These are phyloP conservation scores for Aspergillus sergii DNA, from an alignment of 2,329 filamentous ascomycete genomes.

Conservation along the genomic window DNA sequence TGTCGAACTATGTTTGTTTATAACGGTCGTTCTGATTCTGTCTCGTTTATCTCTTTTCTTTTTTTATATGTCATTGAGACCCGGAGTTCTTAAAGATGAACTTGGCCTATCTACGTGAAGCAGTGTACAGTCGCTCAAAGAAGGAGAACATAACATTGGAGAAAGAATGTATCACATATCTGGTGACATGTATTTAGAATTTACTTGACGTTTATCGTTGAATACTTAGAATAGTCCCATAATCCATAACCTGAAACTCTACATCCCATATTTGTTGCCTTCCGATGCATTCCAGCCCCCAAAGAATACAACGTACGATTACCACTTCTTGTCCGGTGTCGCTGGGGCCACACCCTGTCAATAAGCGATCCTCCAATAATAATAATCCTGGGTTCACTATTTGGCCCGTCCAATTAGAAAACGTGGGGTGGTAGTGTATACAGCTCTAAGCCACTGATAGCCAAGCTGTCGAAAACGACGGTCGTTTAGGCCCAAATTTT, in stretches of 20 bases:
- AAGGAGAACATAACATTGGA: not conserved
- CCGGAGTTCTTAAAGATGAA: not conserved
- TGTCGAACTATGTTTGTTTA: not conserved
- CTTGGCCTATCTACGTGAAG: not conserved
- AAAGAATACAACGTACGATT: too few relatives aligned
- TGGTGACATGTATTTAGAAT: not conserved
- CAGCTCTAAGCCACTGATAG: too few relatives aligned
- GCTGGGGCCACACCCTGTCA: too few relatives aligned
- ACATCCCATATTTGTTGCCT: not conserved
- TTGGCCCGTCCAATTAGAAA: too few relatives aligned
- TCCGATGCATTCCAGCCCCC: too few relatives aligned
- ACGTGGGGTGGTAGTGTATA: too few relatives aligned
- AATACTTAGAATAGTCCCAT: not conserved
- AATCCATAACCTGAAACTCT: not conserved
- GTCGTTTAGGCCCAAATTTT: too few relatives aligned
- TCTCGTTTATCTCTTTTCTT: not conserved
- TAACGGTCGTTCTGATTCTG: not conserved
- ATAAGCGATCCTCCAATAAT: too few relatives aligned
- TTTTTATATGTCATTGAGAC: not conserved
- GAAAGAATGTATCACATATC: not conserved
- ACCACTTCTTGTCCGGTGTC: too few relatives aligned
- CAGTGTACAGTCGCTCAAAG: not conserved
- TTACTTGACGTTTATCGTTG: rapidly evolving
- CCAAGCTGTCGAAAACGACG: too few relatives aligned
- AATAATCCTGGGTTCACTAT: too few relatives aligned